Evolutionary conservation across 768 basidiomycete species (phyloP), one percentile per base, ranked within the genome.

Genomic region (Calvatia gigantea): DNA sequence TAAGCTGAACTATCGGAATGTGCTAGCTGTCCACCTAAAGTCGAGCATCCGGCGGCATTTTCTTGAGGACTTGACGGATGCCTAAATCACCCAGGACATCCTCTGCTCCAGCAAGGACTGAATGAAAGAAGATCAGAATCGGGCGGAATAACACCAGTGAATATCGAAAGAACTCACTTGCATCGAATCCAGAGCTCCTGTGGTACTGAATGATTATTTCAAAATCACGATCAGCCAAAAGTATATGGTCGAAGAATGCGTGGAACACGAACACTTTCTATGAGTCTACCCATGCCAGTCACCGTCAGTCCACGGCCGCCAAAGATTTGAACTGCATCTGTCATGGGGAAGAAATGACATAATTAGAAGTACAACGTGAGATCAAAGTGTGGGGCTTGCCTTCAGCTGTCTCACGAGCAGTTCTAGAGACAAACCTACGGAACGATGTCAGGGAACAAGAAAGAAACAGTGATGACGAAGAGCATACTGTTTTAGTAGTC

Each of bases 251-350:
- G 28, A 33, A 42, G 45, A 31, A 33, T 19, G 41, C 35, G 49
- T 41, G 43, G 54, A 59, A 32, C 19, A 73, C 84, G 46, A 64
- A 89, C 89, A 59, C 89, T 91, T 69, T 94, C 92, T 56, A 93
- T 80, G 41, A 85, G 69, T 69, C 82, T 86, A 58, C 93, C 93
- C 90, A 94, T 91, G 6, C 94, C 93, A 4, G 90, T 86, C 41
- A 80, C 76, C 0, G 95, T 97, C 61, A 98, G 76, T 23, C 86
- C 91, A 17, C 95, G 82, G 15, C 95, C 95, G 50, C 94, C 94
- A 56, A 95, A 96, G 32, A 96, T 81, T 69, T 90, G 87, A 1
- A 87, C 84, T 4, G 91, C 86, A 58, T 93, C 91, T 76, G 76
- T 69, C 51, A 41, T 43, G 38, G 41, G 31, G 37, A 49, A 19